Percentiles rank a stretch among this genome's conserved stretches.
phyloP scores from a whole-genome alignment of 1,284 basidiomycete species.

The Austroboletus niveus region DNA sequence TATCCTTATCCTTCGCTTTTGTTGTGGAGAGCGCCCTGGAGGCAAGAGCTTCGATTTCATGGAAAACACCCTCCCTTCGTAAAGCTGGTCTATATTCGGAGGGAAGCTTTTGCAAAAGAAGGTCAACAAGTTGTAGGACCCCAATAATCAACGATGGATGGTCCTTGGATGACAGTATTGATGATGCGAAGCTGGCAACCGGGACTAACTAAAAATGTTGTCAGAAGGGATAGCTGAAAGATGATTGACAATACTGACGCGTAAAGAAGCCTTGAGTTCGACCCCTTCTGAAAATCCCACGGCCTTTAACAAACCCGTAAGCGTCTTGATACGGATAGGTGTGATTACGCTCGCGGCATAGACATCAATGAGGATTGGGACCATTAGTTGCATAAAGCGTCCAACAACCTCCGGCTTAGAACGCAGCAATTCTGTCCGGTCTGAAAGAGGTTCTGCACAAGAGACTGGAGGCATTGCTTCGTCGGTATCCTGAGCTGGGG shows the following conservation, averaged over 20 bases:
- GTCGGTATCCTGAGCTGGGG: slow-evolving; percentile 35
- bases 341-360: slow-evolving; percentile 91
- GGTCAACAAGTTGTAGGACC: slow-evolving; percentile 87
- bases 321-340: slow-evolving; percentile 81
- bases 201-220: slow-evolving; percentile 67
- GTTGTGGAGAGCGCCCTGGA: slow-evolving; percentile 55
- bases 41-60: slow-evolving; percentile 82
- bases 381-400: slow-evolving; percentile 81
- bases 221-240: slow-evolving; percentile 5
- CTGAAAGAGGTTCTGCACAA: slow-evolving; percentile 40
- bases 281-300: slow-evolving; percentile 82
- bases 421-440: slow-evolving; percentile 70
- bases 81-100: slow-evolving; percentile 83
- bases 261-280: slow-evolving; percentile 72
- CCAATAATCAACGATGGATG: slow-evolving; percentile 82
- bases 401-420: slow-evolving; percentile 75
- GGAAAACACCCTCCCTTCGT: slow-evolving; percentile 90
- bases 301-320: slow-evolving; percentile 85
- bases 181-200: slow-evolving; percentile 88
- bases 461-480: slow-evolving; percentile 27
- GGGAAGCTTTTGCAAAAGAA: slow-evolving; percentile 81
- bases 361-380: slow-evolving; percentile 92
- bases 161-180: slow-evolving; percentile 88
- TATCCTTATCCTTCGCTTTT: slow-evolving; percentile 54
- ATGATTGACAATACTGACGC: slow-evolving; percentile 43